A percentile compares a stretch with the other conserved stretches of the same genome.
Evolutionary conservation across 2,329 filamentous ascomycete species (phyloP).

Genomic region (Fusarium pseudoanthophilum): DNA sequence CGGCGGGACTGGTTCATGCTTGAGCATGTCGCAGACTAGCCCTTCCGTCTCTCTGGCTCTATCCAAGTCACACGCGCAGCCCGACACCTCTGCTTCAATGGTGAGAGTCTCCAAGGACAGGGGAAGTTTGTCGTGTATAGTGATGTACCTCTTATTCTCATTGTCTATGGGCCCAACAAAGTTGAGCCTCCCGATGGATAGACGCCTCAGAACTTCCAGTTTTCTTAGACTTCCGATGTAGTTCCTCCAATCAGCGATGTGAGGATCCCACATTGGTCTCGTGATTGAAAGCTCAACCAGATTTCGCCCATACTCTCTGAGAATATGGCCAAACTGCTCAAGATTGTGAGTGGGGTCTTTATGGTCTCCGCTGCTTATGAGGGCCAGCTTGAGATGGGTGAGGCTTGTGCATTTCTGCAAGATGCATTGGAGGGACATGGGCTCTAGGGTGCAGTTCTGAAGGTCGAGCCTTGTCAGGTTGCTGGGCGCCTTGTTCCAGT

Average conservation of each 20-base stretch:
- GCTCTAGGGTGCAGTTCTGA: neutral
- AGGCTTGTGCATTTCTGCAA: neutral
- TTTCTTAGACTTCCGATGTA: neutral
- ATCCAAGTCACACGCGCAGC: neutral
- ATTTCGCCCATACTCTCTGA: neutral
- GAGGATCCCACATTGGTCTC: neutral
- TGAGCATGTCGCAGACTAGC: neutral
- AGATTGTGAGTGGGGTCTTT: neutral
- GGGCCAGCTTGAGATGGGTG: neutral
- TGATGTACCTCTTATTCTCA: neutral
- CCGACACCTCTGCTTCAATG: neutral
- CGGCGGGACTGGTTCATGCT: neutral
- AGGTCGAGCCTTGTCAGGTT: neutral
- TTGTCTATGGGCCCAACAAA: neutral
- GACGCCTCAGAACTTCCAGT: neutral
- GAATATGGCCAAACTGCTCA: neutral
- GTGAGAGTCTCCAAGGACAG: neutral
- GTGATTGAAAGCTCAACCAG: neutral
- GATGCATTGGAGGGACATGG: neutral
- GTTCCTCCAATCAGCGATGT: neutral
- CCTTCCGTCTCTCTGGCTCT: neutral
- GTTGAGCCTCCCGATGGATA: neutral
- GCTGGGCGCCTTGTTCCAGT: neutral
- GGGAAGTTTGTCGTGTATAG: neutral
- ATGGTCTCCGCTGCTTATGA: neutral